Evolutionary conservation across 2,329 filamentous ascomycete genomes (phyloP).

Genomic region (Aspergillus transmontanensis): DNA sequence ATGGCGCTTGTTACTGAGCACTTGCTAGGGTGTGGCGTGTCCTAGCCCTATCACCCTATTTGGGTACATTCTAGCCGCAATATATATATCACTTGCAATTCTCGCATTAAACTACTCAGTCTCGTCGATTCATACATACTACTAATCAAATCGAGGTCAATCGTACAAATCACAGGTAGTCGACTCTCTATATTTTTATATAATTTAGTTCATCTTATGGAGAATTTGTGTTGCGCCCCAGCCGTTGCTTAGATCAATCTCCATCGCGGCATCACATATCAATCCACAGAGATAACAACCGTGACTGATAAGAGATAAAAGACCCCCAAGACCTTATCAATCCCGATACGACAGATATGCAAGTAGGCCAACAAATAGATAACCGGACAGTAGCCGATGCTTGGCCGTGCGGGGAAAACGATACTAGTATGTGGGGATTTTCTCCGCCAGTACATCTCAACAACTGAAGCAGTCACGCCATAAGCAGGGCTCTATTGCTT

Average conservation of each 20-base stretch:
- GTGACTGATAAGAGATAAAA: background rate
- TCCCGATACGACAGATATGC: background rate
- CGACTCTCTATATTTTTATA: too few relatives aligned
- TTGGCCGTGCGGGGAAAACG: background rate
- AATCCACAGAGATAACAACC: background rate
- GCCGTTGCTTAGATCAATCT: too few relatives aligned
- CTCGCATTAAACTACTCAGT: background rate
- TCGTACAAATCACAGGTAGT: too few relatives aligned
- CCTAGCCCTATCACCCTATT: background rate
- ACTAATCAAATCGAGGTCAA: too few relatives aligned
- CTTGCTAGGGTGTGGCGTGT: background rate
- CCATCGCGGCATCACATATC: background rate
- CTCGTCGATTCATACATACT: too few relatives aligned
- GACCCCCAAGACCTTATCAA: background rate
- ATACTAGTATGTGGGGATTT: constrained; percentile 3
- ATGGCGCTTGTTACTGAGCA: background rate
- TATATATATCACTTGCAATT: too few relatives aligned
- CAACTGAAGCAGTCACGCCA: background rate
- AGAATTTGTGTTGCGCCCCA: too few relatives aligned
- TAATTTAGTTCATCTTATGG: too few relatives aligned
- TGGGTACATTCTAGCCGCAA: too few relatives aligned
- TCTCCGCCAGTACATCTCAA: background rate
- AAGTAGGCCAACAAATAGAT: background rate
- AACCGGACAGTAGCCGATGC: background rate
- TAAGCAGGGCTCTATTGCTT: background rate